Base-by-base conservation (phyloP, 2,329 filamentous ascomycete genomes). In the Botrytis cinerea region DNA sequence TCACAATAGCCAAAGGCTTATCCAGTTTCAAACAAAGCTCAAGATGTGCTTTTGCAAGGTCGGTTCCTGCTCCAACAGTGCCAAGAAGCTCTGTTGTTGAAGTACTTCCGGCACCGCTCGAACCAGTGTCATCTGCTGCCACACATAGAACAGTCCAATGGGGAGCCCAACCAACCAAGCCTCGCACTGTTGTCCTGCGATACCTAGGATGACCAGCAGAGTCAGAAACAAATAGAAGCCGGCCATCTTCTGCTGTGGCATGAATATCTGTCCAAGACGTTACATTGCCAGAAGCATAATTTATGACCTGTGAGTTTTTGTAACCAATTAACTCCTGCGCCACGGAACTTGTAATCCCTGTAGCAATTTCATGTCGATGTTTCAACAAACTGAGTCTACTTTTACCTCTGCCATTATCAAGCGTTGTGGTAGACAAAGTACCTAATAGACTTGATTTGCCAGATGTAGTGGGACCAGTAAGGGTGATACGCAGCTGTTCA, bases 241-340 rank as follows among this genome's bases (percentile, higher is more conserved):
- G 90, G 4, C 91, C 93, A 74, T 87, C 83, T 74, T 91, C 89
- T 0, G 93, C 89, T 67, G 90, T 88, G 54, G 93, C 91, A 81
- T 99, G 96, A 70, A 98, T 96, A 80, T 98, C 95, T 71, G 93
- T 91, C 96, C 96, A 99, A 0, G 94, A 95, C 74, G 94, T 93
- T 64, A 98, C 91, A 80, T 97, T 94, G 22, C 91, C 91, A 74
- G 92, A 91, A 4, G 93, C 91, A 81, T 97, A 98, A 81, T 97
- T 98, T 79, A 97, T 86, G 57, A 96, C 84, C 28, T 85, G 81
- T 12, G 74, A 80, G 6, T 85, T 83, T 60, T 87, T 86, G 81
- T 98, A 99, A 12, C 96, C 96, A 75, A 99, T 88, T 16, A 99
- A 86, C 81, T 98, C 96, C 79, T 98, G 95, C 0, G 96, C 93